Conservation (phyloP, 2,329 filamentous ascomycete genomes). For the Trichoderma simmonsii region DNA sequence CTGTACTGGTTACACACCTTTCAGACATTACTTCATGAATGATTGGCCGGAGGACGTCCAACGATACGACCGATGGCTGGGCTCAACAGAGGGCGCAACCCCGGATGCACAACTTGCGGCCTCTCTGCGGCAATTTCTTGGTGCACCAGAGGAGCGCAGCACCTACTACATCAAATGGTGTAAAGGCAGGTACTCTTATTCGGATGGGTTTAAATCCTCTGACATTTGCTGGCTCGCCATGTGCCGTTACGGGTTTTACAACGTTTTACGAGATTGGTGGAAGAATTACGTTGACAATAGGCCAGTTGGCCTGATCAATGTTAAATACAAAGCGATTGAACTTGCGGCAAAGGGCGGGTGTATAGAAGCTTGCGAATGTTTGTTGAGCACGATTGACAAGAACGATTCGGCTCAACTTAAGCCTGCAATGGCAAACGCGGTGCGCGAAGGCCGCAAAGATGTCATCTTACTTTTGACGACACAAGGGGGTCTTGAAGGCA, state of each 20-base stretch:
- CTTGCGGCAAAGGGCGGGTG: background rate
- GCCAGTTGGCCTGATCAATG: fast-evolving
- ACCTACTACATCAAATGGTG: background rate
- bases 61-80: conserved; percentile 5
- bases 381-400: background rate
- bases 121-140: background rate
- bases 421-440: background rate
- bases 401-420: background rate
- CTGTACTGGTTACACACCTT: no score
- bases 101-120: background rate
- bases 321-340: background rate
- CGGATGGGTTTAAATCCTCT: no score
- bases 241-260: conserved; percentile 5
- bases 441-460: background rate
- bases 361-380: background rate
- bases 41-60: background rate
- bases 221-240: background rate
- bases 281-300: background rate
- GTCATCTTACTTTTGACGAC: background rate
- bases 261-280: conserved; percentile 13
- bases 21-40: background rate
- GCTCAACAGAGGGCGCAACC: background rate
- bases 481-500: no score
- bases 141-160: background rate
- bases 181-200: no score